These are phyloP conservation scores for Cytidiella melzeri DNA, from an alignment of 768 basidiomycete genomes.

Conservation along the genomic window DNA sequence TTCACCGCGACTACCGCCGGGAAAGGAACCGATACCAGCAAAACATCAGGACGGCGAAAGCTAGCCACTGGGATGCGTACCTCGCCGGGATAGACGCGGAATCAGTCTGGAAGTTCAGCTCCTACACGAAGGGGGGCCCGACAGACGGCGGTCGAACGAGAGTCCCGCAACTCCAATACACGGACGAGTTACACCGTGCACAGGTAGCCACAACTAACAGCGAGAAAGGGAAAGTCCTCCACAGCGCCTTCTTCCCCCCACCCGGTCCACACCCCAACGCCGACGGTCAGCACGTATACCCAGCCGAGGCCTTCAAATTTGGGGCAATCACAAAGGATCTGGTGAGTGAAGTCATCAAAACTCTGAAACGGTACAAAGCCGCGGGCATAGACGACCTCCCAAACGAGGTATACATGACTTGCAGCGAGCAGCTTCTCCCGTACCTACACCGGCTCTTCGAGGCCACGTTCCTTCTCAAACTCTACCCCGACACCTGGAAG, in stretches of 20 bases:
- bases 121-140: conserved; percentile 6
- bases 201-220: conserved; percentile 11
- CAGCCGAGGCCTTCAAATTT: conserved; percentile 16
- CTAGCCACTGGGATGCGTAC: conserved; percentile 20
- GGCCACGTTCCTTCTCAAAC: conserved; percentile 21
- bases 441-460: conserved; percentile 24
- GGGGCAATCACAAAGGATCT: conserved; percentile 20
- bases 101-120: conserved; percentile 17
- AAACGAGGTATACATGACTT: conserved; percentile 28
- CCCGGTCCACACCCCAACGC: too few species aligned
- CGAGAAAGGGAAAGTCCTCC: conserved; percentile 17
- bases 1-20: conserved; percentile 6
- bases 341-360: conserved; percentile 20
- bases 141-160: conserved; percentile 13
- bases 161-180: conserved; percentile 15
- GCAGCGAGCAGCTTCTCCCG: conserved; percentile 19
- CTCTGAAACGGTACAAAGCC: conserved; percentile 32
- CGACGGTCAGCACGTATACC: too few species aligned
- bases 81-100: conserved; percentile 12
- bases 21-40: conserved; percentile 12
- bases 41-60: conserved; percentile 12
- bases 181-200: background rate
- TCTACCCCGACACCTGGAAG: conserved; percentile 22
- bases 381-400: conserved; percentile 23
- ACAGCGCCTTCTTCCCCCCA: conserved; percentile 24